A percentile compares a stretch with the other conserved stretches of the same genome.
Evolutionary conservation across 1,284 basidiomycete species (phyloP).

Genomic region (Puccinia horiana): DNA sequence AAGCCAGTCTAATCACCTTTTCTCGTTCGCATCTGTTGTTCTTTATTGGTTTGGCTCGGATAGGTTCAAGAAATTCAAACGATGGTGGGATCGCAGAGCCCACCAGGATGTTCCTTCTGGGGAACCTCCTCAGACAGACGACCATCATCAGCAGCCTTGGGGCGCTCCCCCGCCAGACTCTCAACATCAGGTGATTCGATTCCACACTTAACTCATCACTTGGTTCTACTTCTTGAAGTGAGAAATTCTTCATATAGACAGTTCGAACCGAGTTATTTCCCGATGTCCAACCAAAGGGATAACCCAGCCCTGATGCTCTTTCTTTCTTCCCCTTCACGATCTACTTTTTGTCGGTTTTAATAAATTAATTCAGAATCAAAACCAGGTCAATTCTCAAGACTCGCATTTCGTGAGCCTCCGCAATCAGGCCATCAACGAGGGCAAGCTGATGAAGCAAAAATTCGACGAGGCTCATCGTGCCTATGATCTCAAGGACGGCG

Average conservation of each 20-base stretch:
- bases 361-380: conserved; percentile 62
- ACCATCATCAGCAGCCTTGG: conserved; percentile 11
- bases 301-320: background rate
- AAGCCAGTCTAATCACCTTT: background rate
- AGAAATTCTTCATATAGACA: background rate
- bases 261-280: background rate
- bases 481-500: conserved; percentile 72
- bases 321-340: background rate
- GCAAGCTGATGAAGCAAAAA: conserved; percentile 60
- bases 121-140: background rate
- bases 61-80: conserved; percentile 23
- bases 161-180: background rate
- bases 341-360: background rate
- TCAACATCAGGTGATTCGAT: conserved; percentile 28
- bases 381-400: conserved; percentile 65
- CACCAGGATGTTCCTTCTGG: conserved; percentile 28
- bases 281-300: background rate
- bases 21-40: background rate
- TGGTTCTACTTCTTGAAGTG: conserved; percentile 4
- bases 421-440: conserved; percentile 71
- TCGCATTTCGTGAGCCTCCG: conserved; percentile 71
- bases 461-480: conserved; percentile 60
- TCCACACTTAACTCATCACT: background rate
- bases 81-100: conserved; percentile 24
- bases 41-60: conserved; percentile 4